Evolutionary conservation across 2,329 filamentous ascomycete genomes (phyloP), one percentile per base, ranked within the genome.

Genomic region (Neonectria ditissima): DNA sequence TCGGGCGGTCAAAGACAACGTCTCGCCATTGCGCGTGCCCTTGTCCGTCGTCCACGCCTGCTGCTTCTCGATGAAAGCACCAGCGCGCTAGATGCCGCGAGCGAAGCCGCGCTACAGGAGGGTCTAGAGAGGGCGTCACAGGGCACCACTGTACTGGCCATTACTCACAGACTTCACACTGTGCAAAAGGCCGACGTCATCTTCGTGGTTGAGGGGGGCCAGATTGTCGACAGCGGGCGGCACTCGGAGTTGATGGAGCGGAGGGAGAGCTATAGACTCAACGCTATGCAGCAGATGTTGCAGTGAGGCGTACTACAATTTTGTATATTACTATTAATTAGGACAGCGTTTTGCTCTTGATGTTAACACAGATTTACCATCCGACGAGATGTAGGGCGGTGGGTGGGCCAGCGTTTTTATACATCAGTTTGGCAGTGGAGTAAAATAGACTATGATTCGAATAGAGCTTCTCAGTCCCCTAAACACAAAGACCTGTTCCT

Each of bases 11-110:
- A 97, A 75, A 87, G 89, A 16, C 93, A 97, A 76, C 86, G 92
- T 1, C 79, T 97, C 14, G 89, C 90, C 1, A 94, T 97, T 71
- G 92, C 93, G 0, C 84, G 93, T 13, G 92, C 92, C 0, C 81
- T 95, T 4, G 84, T 94, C 3, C 85, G 92, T 1, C 84, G 87
- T 60, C 93, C 93, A 0, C 84, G 89, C 32, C 82, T 97, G 1
- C 78, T 97, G 18, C 86, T 97, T 41, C 83, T 97, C 1, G 93
- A 97, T 70, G 93, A 97, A 80, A 91, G 91, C 28, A 97, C 92
- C 0, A 91, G 89, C 34, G 91, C 91, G 3, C 82, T 97, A 2
- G 93, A 97, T 72, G 86, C 87, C 0, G 88, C 89, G 70, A 91
- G 87, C 52, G 90, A 92, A 45, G 81, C 82, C 7, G 78, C 89